Percentiles rank a stretch among this genome's conserved stretches.
phyloP scores from a whole-genome alignment of 2,329 filamentous ascomycete species.

The Capronia americana region DNA sequence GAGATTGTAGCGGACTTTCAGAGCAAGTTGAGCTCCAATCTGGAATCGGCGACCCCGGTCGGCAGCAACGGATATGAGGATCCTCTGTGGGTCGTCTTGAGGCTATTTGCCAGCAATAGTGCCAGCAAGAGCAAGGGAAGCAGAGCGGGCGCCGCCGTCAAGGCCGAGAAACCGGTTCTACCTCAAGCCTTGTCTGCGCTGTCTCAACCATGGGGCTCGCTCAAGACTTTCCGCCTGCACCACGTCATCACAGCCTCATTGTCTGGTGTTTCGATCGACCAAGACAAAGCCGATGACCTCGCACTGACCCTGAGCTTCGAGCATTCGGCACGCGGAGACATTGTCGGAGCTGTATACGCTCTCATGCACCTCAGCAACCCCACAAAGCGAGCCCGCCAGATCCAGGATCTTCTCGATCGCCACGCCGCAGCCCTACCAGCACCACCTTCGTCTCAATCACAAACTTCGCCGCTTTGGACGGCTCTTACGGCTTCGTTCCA shows the following conservation, averaged over 20 bases:
- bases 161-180: constrained; percentile 54
- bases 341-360: constrained; percentile 76
- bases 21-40: constrained; percentile 72
- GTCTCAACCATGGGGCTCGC: constrained; percentile 75
- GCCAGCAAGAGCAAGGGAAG: constrained; percentile 42
- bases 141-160: constrained; percentile 23
- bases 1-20: constrained; percentile 75
- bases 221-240: constrained; percentile 84
- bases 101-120: constrained; percentile 68
- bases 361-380: constrained; percentile 74
- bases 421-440: constrained; percentile 71
- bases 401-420: constrained; percentile 75
- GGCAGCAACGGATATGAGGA: constrained; percentile 62
- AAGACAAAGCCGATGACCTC: constrained; percentile 69
- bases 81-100: constrained; percentile 84
- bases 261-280: constrained; percentile 60
- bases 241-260: constrained; percentile 64
- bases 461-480: constrained; percentile 53
- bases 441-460: constrained; percentile 48
- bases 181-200: constrained; percentile 77
- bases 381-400: constrained; percentile 66
- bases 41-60: constrained; percentile 72
- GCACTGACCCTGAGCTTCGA: constrained; percentile 67
- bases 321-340: constrained; percentile 63
- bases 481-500: constrained; percentile 69